Evolutionary conservation across 345 rosid species (phyloP).

Genomic region (Euphorbia pulcherrima): DNA sequence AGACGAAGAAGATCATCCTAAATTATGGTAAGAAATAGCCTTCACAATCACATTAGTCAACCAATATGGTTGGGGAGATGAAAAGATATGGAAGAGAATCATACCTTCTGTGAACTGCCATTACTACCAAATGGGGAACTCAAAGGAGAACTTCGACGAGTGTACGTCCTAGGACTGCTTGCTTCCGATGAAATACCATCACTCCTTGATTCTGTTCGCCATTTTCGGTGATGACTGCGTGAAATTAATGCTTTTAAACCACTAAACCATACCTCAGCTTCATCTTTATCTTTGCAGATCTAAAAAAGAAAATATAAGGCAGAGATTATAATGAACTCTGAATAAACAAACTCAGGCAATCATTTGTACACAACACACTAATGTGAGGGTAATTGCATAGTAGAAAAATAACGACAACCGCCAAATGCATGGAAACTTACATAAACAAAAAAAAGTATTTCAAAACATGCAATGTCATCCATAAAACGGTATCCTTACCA

Average conservation of each 20-base stretch:
- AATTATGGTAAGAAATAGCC: slow-evolving; percentile 20
- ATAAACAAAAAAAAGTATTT: background rate
- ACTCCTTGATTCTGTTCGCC: slow-evolving; percentile 70
- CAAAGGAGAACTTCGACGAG: slow-evolving; percentile 88
- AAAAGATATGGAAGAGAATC: slow-evolving; percentile 12
- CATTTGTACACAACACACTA: background rate
- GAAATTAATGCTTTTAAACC: slow-evolving; percentile 75
- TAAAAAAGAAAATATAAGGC: slow-evolving; percentile 19
- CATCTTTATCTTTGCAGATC: slow-evolving; percentile 87
- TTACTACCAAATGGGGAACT: slow-evolving; percentile 79
- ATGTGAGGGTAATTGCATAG: background rate
- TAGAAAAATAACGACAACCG: slow-evolving; percentile 14
- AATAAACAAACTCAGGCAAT: background rate
- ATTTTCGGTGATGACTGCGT: slow-evolving; percentile 51
- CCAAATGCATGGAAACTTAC: slow-evolving; percentile 4
- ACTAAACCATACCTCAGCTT: slow-evolving; percentile 81
- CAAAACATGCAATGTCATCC: slow-evolving; percentile 8
- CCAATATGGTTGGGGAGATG: slow-evolving; percentile 2
- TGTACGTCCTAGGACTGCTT: slow-evolving; percentile 86
- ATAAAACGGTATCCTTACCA: slow-evolving; percentile 48
- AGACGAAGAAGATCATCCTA: slow-evolving; percentile 80
- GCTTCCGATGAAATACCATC: slow-evolving; percentile 69
- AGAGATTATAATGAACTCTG: slow-evolving; percentile 13
- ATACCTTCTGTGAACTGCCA: slow-evolving; percentile 85
- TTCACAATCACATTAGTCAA: slow-evolving; percentile 5